These are phyloP conservation scores for Neofusicoccum sp. DNA, from an alignment of 2,329 filamentous ascomycete genomes.

Conservation along the genomic window DNA sequence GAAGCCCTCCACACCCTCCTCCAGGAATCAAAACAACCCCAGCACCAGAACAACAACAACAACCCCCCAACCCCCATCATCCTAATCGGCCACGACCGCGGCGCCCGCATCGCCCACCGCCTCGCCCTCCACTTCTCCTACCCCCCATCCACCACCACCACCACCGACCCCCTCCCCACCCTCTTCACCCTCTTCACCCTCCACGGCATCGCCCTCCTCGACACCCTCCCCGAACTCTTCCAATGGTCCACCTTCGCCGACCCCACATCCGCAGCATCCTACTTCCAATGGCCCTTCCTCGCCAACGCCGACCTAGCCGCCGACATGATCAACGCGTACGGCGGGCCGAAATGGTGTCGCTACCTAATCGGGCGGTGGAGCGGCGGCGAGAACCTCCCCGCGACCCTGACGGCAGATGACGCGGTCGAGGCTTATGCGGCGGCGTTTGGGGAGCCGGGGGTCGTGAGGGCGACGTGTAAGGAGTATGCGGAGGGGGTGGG, in stretches of 20 bases:
- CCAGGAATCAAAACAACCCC: conserved; percentile 22
- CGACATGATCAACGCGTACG: conserved; percentile 49
- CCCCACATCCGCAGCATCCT: conserved; percentile 49
- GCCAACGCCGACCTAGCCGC: conserved; percentile 57
- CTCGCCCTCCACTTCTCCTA: conserved; percentile 48
- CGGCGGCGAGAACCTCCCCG: conserved; percentile 24
- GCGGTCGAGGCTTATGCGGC: conserved; percentile 47
- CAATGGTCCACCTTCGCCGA: conserved; percentile 52
- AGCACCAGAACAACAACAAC: background rate
- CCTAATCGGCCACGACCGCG: conserved; percentile 60
- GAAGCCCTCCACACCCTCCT: conserved; percentile 31
- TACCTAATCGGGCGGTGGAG: conserved; percentile 42
- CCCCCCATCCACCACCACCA: background rate
- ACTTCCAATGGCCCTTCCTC: conserved; percentile 64
- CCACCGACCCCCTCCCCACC: too few species aligned
- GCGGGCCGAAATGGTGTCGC: conserved; percentile 37
- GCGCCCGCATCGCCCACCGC: conserved; percentile 58
- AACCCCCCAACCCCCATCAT: conserved; percentile 29
- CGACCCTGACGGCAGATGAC: conserved; percentile 27
- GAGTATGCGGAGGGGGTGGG: conserved; percentile 56
- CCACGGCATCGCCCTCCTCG: conserved; percentile 32
- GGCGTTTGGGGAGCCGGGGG: conserved; percentile 45
- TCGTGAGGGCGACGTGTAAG: conserved; percentile 55
- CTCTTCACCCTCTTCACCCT: too few species aligned
- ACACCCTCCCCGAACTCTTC: conserved; percentile 58